These are phyloP conservation scores for Microcera coccophila DNA, from an alignment of 2,329 filamentous ascomycete genomes.

Conservation along the genomic window DNA sequence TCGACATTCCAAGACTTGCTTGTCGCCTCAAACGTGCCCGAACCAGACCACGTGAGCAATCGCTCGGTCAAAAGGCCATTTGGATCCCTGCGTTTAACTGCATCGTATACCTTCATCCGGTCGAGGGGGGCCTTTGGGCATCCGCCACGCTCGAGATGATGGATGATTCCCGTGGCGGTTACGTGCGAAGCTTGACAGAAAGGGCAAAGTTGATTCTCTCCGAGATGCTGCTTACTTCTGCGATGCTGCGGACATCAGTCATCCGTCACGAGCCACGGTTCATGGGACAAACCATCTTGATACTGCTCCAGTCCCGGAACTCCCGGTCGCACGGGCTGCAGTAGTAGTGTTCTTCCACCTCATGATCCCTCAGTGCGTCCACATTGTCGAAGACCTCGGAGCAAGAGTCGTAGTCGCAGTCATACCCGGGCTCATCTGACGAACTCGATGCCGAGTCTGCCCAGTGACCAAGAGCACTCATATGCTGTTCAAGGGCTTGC, in stretches of 20 bases:
- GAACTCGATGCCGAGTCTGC: not conserved
- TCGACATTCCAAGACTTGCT: conserved; percentile 38
- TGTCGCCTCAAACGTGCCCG: conserved; percentile 37
- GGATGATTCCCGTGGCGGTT: conserved; percentile 50
- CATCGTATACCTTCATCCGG: conserved; percentile 44
- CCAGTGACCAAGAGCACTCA: conserved; percentile 30
- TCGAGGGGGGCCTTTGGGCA: conserved; percentile 48
- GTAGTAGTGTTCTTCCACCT: conserved; percentile 28
- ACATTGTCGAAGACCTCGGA: conserved; percentile 3
- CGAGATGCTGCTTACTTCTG: conserved; percentile 46
- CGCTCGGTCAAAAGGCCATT: conserved; percentile 48
- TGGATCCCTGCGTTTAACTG: conserved; percentile 45
- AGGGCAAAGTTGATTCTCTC: conserved; percentile 39
- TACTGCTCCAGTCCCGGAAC: conserved; percentile 28
- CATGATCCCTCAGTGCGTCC: conserved; percentile 21
- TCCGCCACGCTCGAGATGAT: conserved; percentile 54
- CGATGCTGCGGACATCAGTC: conserved; percentile 43
- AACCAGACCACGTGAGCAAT: conserved; percentile 43
- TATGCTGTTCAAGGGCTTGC: conserved; percentile 26
- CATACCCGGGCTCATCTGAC: no score
- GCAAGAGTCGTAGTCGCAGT: conserved; percentile 30
- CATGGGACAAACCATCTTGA: conserved; percentile 7
- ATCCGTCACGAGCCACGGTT: not conserved
- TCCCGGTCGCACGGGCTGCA: conserved; percentile 32
- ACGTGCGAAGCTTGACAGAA: conserved; percentile 48